Percentiles rank a stretch among this genome's conserved stretches.
phyloP scores from a whole-genome alignment of 192 early-diverging fungal species.

The Rhizoclosmatium globosum region DNA sequence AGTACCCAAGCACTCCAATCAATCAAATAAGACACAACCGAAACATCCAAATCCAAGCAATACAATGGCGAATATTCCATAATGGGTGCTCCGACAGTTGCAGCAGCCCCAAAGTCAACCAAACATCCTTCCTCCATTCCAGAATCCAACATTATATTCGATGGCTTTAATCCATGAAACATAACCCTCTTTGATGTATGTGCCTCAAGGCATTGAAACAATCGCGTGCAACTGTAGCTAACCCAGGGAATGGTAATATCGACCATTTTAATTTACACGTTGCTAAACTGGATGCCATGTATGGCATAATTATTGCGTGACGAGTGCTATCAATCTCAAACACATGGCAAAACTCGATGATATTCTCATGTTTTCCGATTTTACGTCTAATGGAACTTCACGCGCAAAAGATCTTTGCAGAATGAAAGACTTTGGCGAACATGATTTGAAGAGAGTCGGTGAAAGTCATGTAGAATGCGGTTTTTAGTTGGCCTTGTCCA shows the following conservation, averaged over 20 bases:
- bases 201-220: background rate
- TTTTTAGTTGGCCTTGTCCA: background rate
- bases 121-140: background rate
- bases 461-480: background rate
- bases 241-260: background rate
- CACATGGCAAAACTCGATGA: background rate
- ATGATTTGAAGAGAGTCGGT: background rate
- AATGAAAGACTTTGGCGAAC: background rate
- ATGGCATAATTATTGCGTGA: background rate
- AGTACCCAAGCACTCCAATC: slow-evolving; percentile 11
- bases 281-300: background rate
- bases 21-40: background rate
- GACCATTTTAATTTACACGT: background rate
- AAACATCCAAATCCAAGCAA: slow-evolving; percentile 10
- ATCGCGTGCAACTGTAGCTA: background rate
- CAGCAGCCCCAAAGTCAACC: background rate
- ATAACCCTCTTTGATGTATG: background rate
- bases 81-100: background rate
- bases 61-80: background rate
- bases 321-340: background rate
- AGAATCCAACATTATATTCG: background rate
- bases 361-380: background rate
- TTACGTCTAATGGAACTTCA: background rate
- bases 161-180: background rate
- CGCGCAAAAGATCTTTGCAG: background rate